Percentiles rank a stretch among this genome's conserved stretches.
Conservation (phyloP, 495 filamentous ascomycete species). For the Barbatosphaeria neglecta region DNA sequence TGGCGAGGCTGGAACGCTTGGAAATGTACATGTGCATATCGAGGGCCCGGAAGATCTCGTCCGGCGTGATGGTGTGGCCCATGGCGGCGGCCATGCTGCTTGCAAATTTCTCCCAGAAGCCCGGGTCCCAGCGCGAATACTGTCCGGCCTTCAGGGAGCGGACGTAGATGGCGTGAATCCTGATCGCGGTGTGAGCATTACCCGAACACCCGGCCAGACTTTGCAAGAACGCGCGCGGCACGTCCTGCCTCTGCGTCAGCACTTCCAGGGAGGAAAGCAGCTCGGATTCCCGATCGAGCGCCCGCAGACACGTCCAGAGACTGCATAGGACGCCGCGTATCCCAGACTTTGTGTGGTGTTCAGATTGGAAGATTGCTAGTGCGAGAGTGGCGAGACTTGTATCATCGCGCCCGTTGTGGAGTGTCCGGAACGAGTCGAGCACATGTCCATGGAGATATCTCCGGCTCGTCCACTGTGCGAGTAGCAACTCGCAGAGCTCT, state of each 20-base stretch:
- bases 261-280: constrained; percentile 1
- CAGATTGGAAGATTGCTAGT: constrained; percentile 10
- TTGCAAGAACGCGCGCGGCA: not conserved
- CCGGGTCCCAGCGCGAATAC: not conserved
- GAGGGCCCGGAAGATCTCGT: constrained; percentile 8
- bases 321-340: constrained; percentile 1
- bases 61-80: constrained; percentile 1
- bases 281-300: not conserved
- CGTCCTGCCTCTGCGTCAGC: constrained; percentile 1
- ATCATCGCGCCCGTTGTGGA: constrained; percentile 1
- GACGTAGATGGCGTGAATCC: constrained; percentile 4
- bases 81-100: constrained; percentile 4
- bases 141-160: not conserved
- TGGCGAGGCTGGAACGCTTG: constrained; percentile 1
- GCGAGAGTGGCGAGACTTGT: constrained; percentile 14
- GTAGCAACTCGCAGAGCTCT: constrained; percentile 13
- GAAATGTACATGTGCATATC: not conserved
- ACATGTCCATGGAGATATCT: constrained; percentile 5
- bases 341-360: not conserved
- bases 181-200: constrained; percentile 3
- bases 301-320: constrained; percentile 3
- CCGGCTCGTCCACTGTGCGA: constrained; percentile 17
- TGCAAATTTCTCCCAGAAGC: not conserved
- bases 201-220: constrained; percentile 3
- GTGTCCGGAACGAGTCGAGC: not conserved